phyloP scores from a whole-genome alignment of 768 basidiomycete species.

The Trametes maxima region DNA sequence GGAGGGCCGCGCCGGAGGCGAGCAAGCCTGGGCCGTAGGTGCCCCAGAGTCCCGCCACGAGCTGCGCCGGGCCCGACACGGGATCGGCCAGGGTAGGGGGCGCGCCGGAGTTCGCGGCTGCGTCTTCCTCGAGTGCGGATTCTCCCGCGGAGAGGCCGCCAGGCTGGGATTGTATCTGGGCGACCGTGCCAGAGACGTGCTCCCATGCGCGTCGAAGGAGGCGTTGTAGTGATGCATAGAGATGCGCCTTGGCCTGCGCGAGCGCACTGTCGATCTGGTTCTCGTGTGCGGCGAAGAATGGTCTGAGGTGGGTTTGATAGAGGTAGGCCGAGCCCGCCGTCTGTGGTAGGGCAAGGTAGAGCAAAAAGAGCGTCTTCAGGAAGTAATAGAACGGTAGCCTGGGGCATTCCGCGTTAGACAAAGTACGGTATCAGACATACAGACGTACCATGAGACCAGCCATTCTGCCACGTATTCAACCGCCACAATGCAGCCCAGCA shows the following conservation, averaged over 20 bases:
- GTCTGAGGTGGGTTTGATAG: constrained; percentile 77
- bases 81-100: constrained; percentile 55
- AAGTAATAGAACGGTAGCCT: constrained; percentile 92
- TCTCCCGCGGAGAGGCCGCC: constrained; percentile 2
- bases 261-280: constrained; percentile 81
- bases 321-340: constrained; percentile 86
- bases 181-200: constrained; percentile 51
- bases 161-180: constrained; percentile 40
- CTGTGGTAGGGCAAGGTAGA: constrained; percentile 90
- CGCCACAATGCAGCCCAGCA: constrained; percentile 78
- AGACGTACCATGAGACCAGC: constrained; percentile 79
- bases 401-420: constrained; percentile 11
- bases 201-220: constrained; percentile 68
- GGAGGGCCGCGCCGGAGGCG: constrained; percentile 64
- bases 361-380: constrained; percentile 80
- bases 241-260: constrained; percentile 57
- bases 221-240: constrained; percentile 67
- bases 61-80: constrained; percentile 63
- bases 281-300: constrained; percentile 84
- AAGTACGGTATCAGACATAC: constrained; percentile 4
- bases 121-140: constrained; percentile 29
- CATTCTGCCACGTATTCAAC: constrained; percentile 87
- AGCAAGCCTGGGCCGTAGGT: constrained; percentile 75
- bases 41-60: constrained; percentile 72
- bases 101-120: constrained; percentile 33